Percentiles rank a stretch among this genome's conserved stretches.
Evolutionary conservation across 2,329 filamentous ascomycete species (phyloP).

Genomic region (Canariomyces notabilis): DNA sequence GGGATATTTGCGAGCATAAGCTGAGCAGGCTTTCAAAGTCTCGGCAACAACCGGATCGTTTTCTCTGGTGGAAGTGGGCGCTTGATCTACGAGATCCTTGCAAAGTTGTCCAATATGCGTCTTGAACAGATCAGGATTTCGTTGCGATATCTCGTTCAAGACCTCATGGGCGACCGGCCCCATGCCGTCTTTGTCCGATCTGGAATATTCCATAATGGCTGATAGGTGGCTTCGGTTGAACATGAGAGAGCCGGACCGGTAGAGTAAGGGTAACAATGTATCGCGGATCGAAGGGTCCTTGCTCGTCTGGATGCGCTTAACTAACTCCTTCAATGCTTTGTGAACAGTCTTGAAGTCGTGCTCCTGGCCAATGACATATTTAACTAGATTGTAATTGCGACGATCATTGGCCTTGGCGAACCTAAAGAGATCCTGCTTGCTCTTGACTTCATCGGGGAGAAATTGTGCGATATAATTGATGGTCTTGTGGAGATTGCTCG

Average conservation of each 20-base stretch:
- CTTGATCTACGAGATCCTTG: conserved; percentile 75
- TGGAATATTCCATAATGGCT: conserved; percentile 80
- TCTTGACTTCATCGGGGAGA: conserved; percentile 69
- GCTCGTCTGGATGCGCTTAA: conserved; percentile 70
- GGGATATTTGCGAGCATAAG: conserved; percentile 81
- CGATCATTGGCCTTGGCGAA: conserved; percentile 91
- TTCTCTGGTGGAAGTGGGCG: conserved; percentile 61
- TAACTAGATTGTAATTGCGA: conserved; percentile 81
- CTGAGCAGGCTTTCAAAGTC: conserved; percentile 88
- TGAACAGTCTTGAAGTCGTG: conserved; percentile 90
- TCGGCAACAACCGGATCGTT: conserved; percentile 77
- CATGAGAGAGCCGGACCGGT: conserved; percentile 75
- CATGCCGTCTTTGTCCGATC: conserved; percentile 74
- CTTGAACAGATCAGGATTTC: conserved; percentile 85
- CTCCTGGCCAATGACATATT: conserved; percentile 76
- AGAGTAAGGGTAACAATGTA: conserved; percentile 75
- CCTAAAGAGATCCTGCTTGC: conserved; percentile 74
- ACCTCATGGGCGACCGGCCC: conserved; percentile 79
- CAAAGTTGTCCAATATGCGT: conserved; percentile 89
- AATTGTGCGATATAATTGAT: conserved; percentile 68
- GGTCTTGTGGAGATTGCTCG: conserved; percentile 65
- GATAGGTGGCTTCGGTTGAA: conserved; percentile 94
- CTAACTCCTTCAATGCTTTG: conserved; percentile 84
- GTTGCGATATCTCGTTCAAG: conserved; percentile 84
- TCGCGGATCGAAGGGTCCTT: conserved; percentile 64